Conservation (phyloP, 768 basidiomycete genomes). For the Porpolomopsis calyptriformis region DNA sequence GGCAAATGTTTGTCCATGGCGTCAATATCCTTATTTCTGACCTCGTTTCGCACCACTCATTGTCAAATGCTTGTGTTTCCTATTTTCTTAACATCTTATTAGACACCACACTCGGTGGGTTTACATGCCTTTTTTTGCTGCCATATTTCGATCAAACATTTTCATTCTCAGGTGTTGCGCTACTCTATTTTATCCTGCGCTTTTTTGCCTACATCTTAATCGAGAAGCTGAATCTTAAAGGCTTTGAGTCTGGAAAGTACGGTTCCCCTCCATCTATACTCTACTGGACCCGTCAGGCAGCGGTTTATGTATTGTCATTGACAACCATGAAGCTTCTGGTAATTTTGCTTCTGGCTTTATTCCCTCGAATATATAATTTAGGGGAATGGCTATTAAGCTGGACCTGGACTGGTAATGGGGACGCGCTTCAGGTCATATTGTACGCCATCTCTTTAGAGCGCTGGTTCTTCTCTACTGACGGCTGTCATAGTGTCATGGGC, state of each 20-base stretch:
- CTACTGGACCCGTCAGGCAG: slow-evolving; percentile 69
- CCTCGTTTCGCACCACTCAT: slow-evolving; percentile 55
- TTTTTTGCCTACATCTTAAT: slow-evolving; percentile 53
- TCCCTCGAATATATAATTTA: slow-evolving; percentile 60
- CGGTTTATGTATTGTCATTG: slow-evolving; percentile 73
- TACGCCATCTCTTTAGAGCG: slow-evolving; percentile 29
- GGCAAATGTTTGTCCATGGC: slow-evolving; percentile 72
- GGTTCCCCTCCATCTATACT: slow-evolving; percentile 68
- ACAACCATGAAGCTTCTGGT: slow-evolving; percentile 88
- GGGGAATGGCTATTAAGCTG: slow-evolving; percentile 85
- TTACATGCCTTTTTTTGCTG: background rate
- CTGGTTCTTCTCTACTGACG: background rate
- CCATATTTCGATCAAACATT: slow-evolving; percentile 1
- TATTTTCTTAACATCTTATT: slow-evolving; percentile 91
- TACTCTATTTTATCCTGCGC: slow-evolving; percentile 69
- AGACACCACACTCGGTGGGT: slow-evolving; percentile 82
- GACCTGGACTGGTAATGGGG: slow-evolving; percentile 52
- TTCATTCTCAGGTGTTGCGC: slow-evolving; percentile 53
- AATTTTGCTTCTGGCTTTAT: slow-evolving; percentile 58
- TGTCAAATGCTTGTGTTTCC: slow-evolving; percentile 78
- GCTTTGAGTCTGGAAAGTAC: slow-evolving; percentile 81
- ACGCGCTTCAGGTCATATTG: slow-evolving; percentile 71
- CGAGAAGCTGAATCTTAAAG: slow-evolving; percentile 54
- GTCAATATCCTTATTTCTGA: slow-evolving; percentile 73
- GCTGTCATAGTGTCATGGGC: slow-evolving; percentile 63